Evolutionary conservation across 139 green algal genomes (phyloP).

Genomic region (Closterium sp.): DNA sequence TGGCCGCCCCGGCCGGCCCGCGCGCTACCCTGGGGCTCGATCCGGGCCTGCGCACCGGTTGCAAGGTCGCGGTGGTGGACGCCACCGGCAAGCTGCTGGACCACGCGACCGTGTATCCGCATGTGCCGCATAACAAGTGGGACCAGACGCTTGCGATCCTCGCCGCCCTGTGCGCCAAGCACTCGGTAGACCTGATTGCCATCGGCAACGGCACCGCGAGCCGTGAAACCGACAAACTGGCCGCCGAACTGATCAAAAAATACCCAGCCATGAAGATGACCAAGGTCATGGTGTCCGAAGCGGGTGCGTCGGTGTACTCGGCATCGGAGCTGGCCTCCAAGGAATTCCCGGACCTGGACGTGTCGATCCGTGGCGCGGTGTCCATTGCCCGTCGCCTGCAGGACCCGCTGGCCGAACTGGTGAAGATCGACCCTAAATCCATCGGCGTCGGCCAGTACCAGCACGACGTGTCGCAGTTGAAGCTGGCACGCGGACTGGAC

Average conservation of each 20-base stretch:
- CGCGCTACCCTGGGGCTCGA: background rate
- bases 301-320: background rate
- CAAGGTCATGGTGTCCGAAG: background rate
- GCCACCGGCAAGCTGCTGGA: background rate
- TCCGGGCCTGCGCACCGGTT: background rate
- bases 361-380: slow-evolving; percentile 52
- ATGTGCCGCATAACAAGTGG: background rate
- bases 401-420: slow-evolving; percentile 57
- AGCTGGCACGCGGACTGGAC: background rate
- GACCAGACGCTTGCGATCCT: too few species aligned
- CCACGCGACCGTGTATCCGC: background rate
- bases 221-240: background rate
- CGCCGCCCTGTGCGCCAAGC: too few species aligned
- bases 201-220: background rate
- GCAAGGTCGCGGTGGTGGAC: background rate
- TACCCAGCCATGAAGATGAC: background rate
- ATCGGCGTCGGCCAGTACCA: slow-evolving; percentile 59
- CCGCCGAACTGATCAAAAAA: background rate
- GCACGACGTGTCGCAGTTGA: slow-evolving; percentile 46
- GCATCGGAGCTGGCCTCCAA: background rate
- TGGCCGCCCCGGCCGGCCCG: background rate
- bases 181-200: background rate
- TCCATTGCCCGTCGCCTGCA: slow-evolving; percentile 55
- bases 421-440: slow-evolving; percentile 53
- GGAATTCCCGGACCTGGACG: slow-evolving; percentile 53